Conservation (phyloP, 1,284 basidiomycete species). For the Melampsora larici-populina region DNA sequence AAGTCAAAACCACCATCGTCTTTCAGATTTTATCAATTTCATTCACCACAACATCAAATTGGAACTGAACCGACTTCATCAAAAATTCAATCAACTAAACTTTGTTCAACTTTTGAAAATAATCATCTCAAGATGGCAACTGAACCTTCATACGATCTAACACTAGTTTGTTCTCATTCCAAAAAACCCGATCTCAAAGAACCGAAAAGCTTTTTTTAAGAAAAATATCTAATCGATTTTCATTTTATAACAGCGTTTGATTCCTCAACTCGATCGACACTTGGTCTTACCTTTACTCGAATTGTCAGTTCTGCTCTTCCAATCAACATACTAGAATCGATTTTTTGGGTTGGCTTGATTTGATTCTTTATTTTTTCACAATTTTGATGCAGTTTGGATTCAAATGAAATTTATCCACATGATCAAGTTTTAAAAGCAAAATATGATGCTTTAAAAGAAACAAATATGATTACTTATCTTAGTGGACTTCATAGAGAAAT, state of each 20-base stretch:
- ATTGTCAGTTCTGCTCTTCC: slow-evolving; percentile 18
- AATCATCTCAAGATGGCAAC: background rate
- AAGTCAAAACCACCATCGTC: too few relatives aligned
- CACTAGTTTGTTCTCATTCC: background rate
- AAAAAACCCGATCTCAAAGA: background rate
- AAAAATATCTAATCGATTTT: background rate
- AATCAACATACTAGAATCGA: background rate
- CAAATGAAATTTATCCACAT: slow-evolving; percentile 68
- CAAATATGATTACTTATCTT: slow-evolving; percentile 88
- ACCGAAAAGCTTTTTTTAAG: background rate
- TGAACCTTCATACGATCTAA: background rate
- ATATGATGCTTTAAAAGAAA: slow-evolving; percentile 94
- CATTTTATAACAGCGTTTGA: slow-evolving; percentile 45
- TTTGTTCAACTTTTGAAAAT: too few relatives aligned
- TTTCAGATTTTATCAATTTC: too few relatives aligned
- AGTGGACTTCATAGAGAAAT: slow-evolving; percentile 49
- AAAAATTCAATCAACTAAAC: too few relatives aligned
- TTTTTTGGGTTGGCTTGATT: background rate
- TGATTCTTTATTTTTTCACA: slow-evolving; percentile 62
- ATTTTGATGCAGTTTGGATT: slow-evolving; percentile 67
- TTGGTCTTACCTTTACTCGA: slow-evolving; percentile 86
- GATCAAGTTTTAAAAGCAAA: slow-evolving; percentile 77
- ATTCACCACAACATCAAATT: too few relatives aligned
- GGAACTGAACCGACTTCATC: too few relatives aligned
- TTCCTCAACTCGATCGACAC: slow-evolving; percentile 90